phyloP scores from a whole-genome alignment of 768 basidiomycete species.

The Tulasnella sp. region DNA sequence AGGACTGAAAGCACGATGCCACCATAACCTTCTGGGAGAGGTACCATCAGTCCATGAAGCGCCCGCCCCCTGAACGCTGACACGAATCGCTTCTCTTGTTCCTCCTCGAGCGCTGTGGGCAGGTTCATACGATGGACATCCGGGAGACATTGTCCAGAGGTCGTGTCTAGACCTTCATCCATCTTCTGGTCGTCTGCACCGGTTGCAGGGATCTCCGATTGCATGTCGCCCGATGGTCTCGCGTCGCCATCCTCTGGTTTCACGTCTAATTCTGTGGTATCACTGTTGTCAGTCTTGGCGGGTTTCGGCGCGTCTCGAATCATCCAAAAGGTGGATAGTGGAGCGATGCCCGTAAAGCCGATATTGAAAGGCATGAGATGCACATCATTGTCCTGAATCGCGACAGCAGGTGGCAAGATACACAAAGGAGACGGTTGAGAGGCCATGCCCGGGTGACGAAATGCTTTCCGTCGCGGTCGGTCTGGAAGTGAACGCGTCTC shows the following conservation, averaged over 20 bases:
- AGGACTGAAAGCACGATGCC: conserved; percentile 46
- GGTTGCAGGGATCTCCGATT: not conserved
- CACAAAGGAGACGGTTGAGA: too few species aligned
- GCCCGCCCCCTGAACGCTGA: conserved; percentile 68
- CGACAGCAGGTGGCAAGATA: too few species aligned
- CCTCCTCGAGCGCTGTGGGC: not conserved
- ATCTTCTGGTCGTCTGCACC: not conserved
- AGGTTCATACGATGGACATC: not conserved
- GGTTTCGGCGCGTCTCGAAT: conserved; percentile 29
- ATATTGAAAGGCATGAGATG: conserved; percentile 81
- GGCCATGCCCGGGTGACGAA: too few species aligned
- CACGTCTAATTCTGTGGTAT: not conserved
- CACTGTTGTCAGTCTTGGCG: not conserved
- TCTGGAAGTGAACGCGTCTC: too few species aligned
- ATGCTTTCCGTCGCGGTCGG: too few species aligned
- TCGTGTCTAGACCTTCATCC: not conserved
- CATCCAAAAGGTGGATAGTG: conserved; percentile 62
- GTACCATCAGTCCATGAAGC: conserved; percentile 53
- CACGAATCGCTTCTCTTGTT: conserved; percentile 26
- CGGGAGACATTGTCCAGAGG: not conserved
- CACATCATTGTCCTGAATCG: not conserved
- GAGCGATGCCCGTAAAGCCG: conserved; percentile 55
- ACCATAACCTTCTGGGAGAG: conserved; percentile 52
- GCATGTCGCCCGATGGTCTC: conserved; percentile 18
- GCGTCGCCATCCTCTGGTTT: not conserved